Base-by-base conservation (phyloP, 169 alveolate genomes). In the Cryptosporidium xiaoi region DNA sequence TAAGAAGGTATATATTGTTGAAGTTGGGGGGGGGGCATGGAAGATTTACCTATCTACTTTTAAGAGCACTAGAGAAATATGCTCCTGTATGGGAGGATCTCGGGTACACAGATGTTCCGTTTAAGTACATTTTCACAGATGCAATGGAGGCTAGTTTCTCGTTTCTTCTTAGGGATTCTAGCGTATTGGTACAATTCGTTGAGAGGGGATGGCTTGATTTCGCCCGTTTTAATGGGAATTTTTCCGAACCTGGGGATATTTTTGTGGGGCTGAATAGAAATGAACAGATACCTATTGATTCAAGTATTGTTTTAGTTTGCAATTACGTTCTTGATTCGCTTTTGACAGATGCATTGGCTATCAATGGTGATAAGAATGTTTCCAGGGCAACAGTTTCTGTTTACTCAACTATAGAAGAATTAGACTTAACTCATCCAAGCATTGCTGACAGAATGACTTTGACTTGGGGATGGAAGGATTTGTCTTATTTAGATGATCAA, bases 11-110 rank as follows among this genome's bases (percentile, higher is more conserved):
- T 62, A 83, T 50, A 93, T 93, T 46, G 65, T 93, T 64, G 95
- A 93, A 64, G 83, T 93, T 48, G 95, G 95, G 31, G 48, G 48
- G 94, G 40, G 95, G 95, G 13, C 95, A 93, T 84, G 95, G 95
- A 1, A 91, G 92, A 31, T 93, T 93, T 71, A 93, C 95, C 15
- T 93, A 82, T 77, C 69, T 93, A 48, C 83, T 93, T 66, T 90
- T 93, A 55, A 85, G 92, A 69, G 95, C 95, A 48, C 91, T 93
- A 46, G 89, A 90, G 66, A 90, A 83, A 34, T 93, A 91, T 83
- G 71, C 84, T 31, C 82, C 90, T 50, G 87, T 66, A 67, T 93
- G 93, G 82, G 69, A 92, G 58, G 92, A 91, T 64, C 82, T 92
- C 82, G 93, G 93, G 20, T 83, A 92, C 34, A 93, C 93, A 20